Evolutionary conservation across 352 stramenopile genomes (phyloP).

Genomic region (Nothophytophthora sp.): DNA sequence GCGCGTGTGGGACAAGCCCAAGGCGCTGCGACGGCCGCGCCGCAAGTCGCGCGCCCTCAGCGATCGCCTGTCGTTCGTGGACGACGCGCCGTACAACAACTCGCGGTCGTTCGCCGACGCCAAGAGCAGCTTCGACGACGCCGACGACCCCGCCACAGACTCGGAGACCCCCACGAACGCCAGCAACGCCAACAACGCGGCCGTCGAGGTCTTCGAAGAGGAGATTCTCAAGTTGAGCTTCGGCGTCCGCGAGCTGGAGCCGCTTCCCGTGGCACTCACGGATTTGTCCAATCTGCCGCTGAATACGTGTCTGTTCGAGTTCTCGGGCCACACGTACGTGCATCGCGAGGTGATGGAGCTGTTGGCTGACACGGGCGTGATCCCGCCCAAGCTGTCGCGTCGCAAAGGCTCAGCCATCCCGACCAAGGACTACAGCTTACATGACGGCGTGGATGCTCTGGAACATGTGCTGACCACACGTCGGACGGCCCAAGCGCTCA

Average conservation of each 20-base stretch:
- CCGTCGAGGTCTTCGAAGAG: constrained; percentile 36
- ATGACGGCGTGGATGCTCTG: constrained; percentile 72
- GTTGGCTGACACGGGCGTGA: constrained; percentile 64
- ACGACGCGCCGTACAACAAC: constrained; percentile 46
- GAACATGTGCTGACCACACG: constrained; percentile 52
- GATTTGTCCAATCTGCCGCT: constrained; percentile 75
- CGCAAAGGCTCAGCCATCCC: constrained; percentile 79
- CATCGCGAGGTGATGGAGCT: constrained; percentile 72
- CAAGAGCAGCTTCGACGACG: constrained; percentile 34
- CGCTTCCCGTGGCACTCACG: constrained; percentile 54
- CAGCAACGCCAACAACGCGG: constrained; percentile 5
- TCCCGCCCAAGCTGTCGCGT: constrained; percentile 63
- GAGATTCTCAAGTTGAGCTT: constrained; percentile 64
- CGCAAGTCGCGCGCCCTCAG: constrained; percentile 53
- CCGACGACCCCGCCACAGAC: constrained; percentile 26
- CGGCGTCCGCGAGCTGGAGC: constrained; percentile 68
- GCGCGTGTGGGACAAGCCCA: constrained; percentile 54
- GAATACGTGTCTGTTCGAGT: constrained; percentile 84
- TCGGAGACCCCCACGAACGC: constrained; percentile 19
- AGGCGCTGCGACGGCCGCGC: constrained; percentile 35
- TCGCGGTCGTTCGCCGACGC: constrained; percentile 41
- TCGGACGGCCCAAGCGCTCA: constrained; percentile 51
- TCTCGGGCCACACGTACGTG: constrained; percentile 64
- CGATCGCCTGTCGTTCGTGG: constrained; percentile 35
- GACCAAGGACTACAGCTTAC: constrained; percentile 76